Evolutionary conservation across 495 filamentous ascomycete species (phyloP).

Genomic region (Massariosphaeria phaeospora): DNA sequence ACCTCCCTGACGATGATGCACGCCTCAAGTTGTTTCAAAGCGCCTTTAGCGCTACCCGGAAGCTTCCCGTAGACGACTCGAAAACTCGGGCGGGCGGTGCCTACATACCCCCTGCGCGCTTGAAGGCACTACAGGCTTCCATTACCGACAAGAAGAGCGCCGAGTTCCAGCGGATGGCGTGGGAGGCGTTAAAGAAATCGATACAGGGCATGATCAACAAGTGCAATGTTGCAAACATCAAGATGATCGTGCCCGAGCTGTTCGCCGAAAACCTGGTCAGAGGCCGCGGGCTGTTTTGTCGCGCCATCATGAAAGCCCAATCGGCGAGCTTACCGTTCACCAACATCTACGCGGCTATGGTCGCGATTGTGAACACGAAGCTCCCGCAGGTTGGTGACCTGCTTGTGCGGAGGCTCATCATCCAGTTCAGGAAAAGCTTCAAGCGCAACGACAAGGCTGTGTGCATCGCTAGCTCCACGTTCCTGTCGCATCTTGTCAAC

Average conservation of each 20-base stretch:
- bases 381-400: slow-evolving; percentile 90
- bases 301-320: slow-evolving; percentile 95
- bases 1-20: slow-evolving; percentile 15
- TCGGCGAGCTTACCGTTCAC: slow-evolving; percentile 95
- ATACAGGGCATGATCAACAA: slow-evolving; percentile 99
- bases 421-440: slow-evolving; percentile 93
- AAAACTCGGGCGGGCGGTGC: slow-evolving; percentile 90
- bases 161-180: slow-evolving; percentile 98
- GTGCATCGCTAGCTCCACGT: slow-evolving; percentile 81
- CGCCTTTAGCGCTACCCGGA: slow-evolving; percentile 26
- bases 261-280: slow-evolving; percentile 92
- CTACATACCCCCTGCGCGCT: slow-evolving; percentile 87
- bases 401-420: slow-evolving; percentile 74
- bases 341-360: slow-evolving; percentile 89
- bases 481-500: slow-evolving; percentile 92
- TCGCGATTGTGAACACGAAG: slow-evolving; percentile 95
- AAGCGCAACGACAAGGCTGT: slow-evolving; percentile 96
- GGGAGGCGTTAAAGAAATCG: slow-evolving; percentile 97
- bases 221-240: slow-evolving; percentile 95
- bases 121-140: slow-evolving; percentile 88
- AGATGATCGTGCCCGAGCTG: slow-evolving; percentile 89
- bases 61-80: slow-evolving; percentile 31
- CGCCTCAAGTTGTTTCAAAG: slow-evolving; percentile 29
- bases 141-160: slow-evolving; percentile 94
- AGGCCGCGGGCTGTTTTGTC: slow-evolving; percentile 86